Base-by-base conservation (phyloP, 2,329 filamentous ascomycete genomes). In the Lachnellula subtilissima region DNA sequence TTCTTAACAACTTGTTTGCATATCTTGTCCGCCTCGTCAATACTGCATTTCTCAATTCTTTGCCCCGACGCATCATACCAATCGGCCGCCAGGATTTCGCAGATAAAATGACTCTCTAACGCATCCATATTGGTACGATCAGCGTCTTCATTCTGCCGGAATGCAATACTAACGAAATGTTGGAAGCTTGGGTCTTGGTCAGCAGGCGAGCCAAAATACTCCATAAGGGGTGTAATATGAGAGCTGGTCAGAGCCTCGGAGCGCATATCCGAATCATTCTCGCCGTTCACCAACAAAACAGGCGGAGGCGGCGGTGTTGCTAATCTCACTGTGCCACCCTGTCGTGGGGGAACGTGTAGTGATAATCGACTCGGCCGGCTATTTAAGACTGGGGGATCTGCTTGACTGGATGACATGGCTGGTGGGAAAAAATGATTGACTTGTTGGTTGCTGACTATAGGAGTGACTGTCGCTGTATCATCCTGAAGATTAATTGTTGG, bases 331-430 rank as follows among this genome's bases (percentile, higher is more conserved):
- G 80, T 76, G 0, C 83, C 83, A 1, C 83, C 77, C 17, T 78
- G 73, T 56, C 85, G 78, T 61, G 84, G 77, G 7, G 85, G 84
- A 0, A 87, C 84, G 63, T 87, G 84, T 0, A 87, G 72, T 19
- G 81, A 83, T 6, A 86, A 71, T 19, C 81, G 73, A 52, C 77
- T 77, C 19, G 80, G 78, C 50, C 77, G 73, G 0, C 57, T 56
- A 50, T 57, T 64, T 53, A 60, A 59, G 9, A 45, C 19, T 52
- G 59, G 56, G 40, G 57, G 39, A 32, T 52, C 63, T 46, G 55
- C 40, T 63, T 63, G 46, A 61, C 46, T 66, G 59, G 47, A 57
- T 12, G 58, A 52, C 17, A 62, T 65, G 22, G 60, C 55, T 32
- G 48, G 66, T 57, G 57, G 72, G 66, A 60, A 75, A 70, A 65